Conservation (phyloP, 2,329 filamentous ascomycete genomes). For the Calonectria crousiana region DNA sequence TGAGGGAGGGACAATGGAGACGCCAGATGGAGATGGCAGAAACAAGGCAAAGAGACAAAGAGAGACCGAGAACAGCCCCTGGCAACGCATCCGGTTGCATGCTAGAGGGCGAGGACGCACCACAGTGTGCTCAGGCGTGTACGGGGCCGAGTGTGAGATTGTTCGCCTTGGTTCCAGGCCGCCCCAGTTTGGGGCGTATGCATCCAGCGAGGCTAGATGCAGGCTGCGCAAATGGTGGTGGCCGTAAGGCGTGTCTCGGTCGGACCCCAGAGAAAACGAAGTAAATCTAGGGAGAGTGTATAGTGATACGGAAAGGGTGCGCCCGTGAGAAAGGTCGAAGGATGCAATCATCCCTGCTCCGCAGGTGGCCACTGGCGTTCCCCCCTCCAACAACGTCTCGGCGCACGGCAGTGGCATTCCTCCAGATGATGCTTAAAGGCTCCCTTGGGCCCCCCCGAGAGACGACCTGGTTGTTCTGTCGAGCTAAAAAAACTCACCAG, state of each 20-base stretch:
- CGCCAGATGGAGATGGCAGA: background rate
- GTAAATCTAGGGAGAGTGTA: slow-evolving; percentile 24
- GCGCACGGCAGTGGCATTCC: slow-evolving; percentile 39
- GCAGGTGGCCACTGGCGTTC: slow-evolving; percentile 38
- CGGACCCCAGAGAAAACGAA: slow-evolving; percentile 18
- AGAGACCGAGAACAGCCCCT: background rate
- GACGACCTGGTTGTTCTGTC: background rate
- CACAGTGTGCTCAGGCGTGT: background rate
- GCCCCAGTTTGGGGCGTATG: slow-evolving; percentile 10
- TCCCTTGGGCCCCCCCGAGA: slow-evolving; percentile 37
- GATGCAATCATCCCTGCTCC: slow-evolving; percentile 40
- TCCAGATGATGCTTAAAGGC: slow-evolving; percentile 40
- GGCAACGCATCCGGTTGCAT: background rate
- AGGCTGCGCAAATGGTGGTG: background rate
- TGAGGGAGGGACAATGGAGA: background rate
- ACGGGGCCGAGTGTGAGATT: slow-evolving; percentile 1
- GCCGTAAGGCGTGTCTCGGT: slow-evolving; percentile 24
- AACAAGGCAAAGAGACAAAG: background rate
- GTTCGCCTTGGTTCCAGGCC: slow-evolving; percentile 4
- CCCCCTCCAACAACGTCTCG: slow-evolving; percentile 42
- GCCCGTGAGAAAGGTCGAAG: slow-evolving; percentile 31
- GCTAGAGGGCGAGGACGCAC: background rate
- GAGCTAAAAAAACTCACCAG: background rate
- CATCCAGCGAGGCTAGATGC: slow-evolving; percentile 8
- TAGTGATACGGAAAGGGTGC: slow-evolving; percentile 22